A percentile compares a stretch with the other conserved stretches of the same genome.
These are phyloP conservation scores for Podospora anserina DNA, from an alignment of 495 filamentous ascomycete genomes.

Conservation along the genomic window DNA sequence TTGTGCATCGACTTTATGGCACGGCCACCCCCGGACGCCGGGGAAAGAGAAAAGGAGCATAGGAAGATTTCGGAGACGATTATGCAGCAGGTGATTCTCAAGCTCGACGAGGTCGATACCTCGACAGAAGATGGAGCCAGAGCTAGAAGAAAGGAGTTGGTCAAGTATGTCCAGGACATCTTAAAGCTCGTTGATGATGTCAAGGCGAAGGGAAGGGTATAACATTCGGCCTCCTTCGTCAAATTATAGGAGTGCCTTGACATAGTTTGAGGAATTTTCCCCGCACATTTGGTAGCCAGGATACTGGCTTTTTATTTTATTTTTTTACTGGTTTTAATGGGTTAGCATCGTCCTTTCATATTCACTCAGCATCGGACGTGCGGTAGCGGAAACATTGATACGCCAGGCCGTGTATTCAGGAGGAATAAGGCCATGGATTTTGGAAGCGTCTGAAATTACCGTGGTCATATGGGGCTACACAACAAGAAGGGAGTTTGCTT, in stretches of 20 bases:
- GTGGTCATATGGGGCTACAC: background rate
- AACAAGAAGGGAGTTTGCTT: background rate
- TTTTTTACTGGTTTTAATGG: background rate
- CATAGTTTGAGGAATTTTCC: background rate
- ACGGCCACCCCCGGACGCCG: constrained; percentile 64
- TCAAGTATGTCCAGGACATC: constrained; percentile 66
- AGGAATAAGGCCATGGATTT: background rate
- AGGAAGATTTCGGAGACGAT: constrained; percentile 79
- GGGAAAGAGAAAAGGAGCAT: constrained; percentile 72
- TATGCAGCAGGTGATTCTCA: constrained; percentile 76
- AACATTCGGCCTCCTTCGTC: background rate
- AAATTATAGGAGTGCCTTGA: background rate
- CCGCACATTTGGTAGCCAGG: background rate
- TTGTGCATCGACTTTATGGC: constrained; percentile 61
- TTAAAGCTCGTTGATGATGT: constrained; percentile 61
- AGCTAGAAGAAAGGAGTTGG: constrained; percentile 66
- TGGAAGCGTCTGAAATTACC: background rate
- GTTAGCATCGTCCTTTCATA: background rate
- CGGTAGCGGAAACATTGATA: background rate
- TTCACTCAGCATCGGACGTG: background rate
- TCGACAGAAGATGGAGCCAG: constrained; percentile 63
- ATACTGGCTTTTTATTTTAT: background rate
- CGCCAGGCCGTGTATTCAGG: background rate
- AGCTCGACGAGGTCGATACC: constrained; percentile 79
- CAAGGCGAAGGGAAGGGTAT: constrained; percentile 11